Percentiles rank a stretch among this genome's conserved stretches.
Conservation (phyloP, 306 rosid species). For the Medicago truncatula region MtrunA17r5.0-ANR NC_053042.1:55291001-55291500, state of each 20-base stretch:
- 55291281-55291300: not conserved
- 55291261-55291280: not conserved
- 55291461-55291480: no score
- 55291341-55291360: not conserved
- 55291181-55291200: not conserved
- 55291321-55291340: not conserved
- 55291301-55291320: not conserved
- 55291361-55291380: not conserved
- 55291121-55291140: constrained; percentile 12
- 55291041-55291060: no score
- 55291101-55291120: constrained; percentile 3
- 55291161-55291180: constrained; percentile 7
- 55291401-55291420: not conserved
- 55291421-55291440: not conserved
- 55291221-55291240: constrained; percentile 7
- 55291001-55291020: no score
- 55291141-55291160: constrained; percentile 9
- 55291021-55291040: no score
- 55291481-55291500: no score
- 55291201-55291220: not conserved
- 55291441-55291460: no score
- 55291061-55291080: no score
- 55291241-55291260: not conserved
- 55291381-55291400: not conserved
- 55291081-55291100: not conserved